A percentile compares a stretch with the other conserved stretches of the same genome.
These are phyloP conservation scores for Oryza coarctata DNA, from an alignment of 176 grass and related monocot genomes.

Conservation along the genomic window DNA sequence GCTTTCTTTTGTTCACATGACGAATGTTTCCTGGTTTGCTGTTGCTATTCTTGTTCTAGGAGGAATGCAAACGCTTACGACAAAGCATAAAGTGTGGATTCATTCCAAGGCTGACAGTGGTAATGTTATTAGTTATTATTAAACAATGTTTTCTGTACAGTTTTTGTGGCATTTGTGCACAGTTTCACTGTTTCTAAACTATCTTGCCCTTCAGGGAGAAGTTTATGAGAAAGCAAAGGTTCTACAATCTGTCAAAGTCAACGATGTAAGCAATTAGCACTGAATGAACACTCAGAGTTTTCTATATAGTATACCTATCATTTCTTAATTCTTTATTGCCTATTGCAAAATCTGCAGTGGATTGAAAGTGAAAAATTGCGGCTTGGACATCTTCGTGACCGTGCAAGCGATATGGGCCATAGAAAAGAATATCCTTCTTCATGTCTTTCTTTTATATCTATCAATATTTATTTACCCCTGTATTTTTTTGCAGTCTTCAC, in stretches of 20 bases:
- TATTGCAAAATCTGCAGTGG: slow-evolving; percentile 65
- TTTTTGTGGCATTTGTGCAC: slow-evolving; percentile 1
- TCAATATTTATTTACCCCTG: not conserved
- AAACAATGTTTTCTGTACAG: not conserved
- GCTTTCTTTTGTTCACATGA: not conserved
- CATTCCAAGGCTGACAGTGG: slow-evolving; percentile 90
- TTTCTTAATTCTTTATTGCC: slow-evolving; percentile 25
- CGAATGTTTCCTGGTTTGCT: slow-evolving; percentile 38
- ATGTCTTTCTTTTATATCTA: slow-evolving; percentile 17
- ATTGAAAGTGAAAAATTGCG: slow-evolving; percentile 93
- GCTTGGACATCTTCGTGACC: slow-evolving; percentile 92
- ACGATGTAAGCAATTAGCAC: slow-evolving; percentile 70
- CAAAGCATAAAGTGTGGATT: slow-evolving; percentile 98
- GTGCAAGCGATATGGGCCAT: slow-evolving; percentile 92
- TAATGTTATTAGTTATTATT: slow-evolving; percentile 40
- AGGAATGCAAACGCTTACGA: slow-evolving; percentile 97
- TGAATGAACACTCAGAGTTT: slow-evolving; percentile 18
- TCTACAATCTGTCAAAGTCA: slow-evolving; percentile 84
- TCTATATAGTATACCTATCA: slow-evolving; percentile 6
- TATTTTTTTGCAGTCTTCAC: not conserved
- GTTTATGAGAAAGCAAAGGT: slow-evolving; percentile 87
- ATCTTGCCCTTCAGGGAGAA: slow-evolving; percentile 79
- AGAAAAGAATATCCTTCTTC: slow-evolving; percentile 99
- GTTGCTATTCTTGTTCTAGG: slow-evolving; percentile 56
- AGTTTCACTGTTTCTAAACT: slow-evolving; percentile 25